Percentiles rank a stretch among this genome's conserved stretches.
Evolutionary conservation across 169 alveolate genomes (phyloP).

Genomic region (Theileria sp.): DNA sequence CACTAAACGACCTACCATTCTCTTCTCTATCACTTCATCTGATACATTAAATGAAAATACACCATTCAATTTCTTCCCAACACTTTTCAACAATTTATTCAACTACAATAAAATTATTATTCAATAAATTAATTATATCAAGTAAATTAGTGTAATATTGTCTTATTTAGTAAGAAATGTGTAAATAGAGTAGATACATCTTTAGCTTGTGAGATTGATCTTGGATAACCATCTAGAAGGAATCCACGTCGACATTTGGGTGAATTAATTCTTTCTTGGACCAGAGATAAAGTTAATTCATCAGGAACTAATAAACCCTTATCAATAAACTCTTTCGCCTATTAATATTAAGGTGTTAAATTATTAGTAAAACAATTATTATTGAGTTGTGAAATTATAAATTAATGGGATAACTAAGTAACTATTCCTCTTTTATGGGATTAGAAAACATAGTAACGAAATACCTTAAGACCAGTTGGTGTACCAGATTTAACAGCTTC

Average conservation of each 20-base stretch:
- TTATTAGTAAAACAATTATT: too few relatives aligned
- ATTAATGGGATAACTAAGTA: too few relatives aligned
- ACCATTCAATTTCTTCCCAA: conserved; percentile 70
- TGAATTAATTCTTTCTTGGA: conserved; percentile 82
- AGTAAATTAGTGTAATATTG: too few relatives aligned
- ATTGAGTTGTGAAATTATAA: too few relatives aligned
- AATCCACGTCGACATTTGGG: conserved; percentile 88
- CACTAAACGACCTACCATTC: conserved; percentile 89
- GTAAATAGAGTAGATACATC: conserved; percentile 54
- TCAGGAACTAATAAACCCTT: conserved; percentile 90
- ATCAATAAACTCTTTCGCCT: conserved; percentile 87
- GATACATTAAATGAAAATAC: conserved; percentile 87
- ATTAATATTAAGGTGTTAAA: conserved; percentile 58
- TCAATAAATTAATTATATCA: too few relatives aligned
- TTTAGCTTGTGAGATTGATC: conserved; percentile 90
- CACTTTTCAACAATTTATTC: conserved; percentile 47
- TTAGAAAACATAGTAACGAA: not conserved
- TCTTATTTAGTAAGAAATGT: too few relatives aligned
- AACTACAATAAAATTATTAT: not conserved
- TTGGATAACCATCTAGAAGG: conserved; percentile 93
- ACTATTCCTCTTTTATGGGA: too few relatives aligned
- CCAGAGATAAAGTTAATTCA: conserved; percentile 83
- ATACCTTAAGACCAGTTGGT: conserved; percentile 52
- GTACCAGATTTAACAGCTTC: conserved; percentile 37
- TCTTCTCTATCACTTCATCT: conserved; percentile 85